These are phyloP conservation scores for Berkeleyomyces basicola DNA, from an alignment of 2,329 filamentous ascomycete species.

Conservation along the genomic window DNA sequence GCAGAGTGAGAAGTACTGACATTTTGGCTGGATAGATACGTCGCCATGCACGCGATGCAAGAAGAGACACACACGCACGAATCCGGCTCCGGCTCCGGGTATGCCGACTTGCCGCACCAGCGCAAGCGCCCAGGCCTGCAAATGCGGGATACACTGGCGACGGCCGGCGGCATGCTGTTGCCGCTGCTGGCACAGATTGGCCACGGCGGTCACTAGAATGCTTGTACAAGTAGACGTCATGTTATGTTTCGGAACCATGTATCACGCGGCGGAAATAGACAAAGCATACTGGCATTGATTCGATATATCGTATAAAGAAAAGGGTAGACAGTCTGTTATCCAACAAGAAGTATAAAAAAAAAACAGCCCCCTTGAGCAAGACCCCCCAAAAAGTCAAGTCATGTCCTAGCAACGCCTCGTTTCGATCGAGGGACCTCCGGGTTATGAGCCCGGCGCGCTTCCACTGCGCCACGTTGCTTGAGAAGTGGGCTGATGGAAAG, in stretches of 20 bases:
- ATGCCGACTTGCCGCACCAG: conserved; percentile 32
- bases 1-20: neutral
- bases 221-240: neutral
- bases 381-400: neutral
- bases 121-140: conserved; percentile 39
- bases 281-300: too few species aligned
- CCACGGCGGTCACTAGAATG: conserved; percentile 47
- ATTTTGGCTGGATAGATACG: conserved; percentile 45
- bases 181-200: conserved; percentile 65
- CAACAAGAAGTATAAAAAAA: neutral
- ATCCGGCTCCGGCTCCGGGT: conserved; percentile 37
- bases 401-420: conserved; percentile 12
- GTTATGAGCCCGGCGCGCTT: conserved; percentile 14
- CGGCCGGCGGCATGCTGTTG: conserved; percentile 60
- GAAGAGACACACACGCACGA: conserved; percentile 44
- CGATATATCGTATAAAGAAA: neutral
- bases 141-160: conserved; percentile 52
- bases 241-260: neutral
- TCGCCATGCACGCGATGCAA: conserved; percentile 97
- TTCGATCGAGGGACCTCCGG: conserved; percentile 14
- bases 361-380: neutral
- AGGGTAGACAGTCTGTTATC: neutral
- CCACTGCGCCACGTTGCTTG: conserved; percentile 13
- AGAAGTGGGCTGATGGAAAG: neutral
- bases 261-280: neutral